Evolutionary conservation across 192 early-diverging fungal genomes (phyloP).

Genomic region (Gryganskiella cystojenkinii): DNA sequence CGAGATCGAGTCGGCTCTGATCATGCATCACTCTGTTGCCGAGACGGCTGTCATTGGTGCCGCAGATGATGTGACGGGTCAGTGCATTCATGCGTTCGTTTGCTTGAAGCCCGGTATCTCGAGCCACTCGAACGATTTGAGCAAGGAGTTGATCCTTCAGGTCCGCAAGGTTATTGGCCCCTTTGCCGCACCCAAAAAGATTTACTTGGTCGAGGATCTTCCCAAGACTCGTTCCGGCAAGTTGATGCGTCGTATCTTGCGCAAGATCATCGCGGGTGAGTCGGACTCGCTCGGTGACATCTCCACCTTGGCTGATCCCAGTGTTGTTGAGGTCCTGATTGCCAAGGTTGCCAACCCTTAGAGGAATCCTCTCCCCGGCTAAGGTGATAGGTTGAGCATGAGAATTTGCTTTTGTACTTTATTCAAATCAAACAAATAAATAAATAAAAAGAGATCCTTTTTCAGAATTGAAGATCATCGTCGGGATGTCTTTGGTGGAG

Average conservation of each 20-base stretch:
- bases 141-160: slow-evolving; percentile 74
- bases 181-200: slow-evolving; percentile 90
- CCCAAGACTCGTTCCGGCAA: slow-evolving; percentile 98
- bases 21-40: slow-evolving; percentile 81
- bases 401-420: too few relatives aligned
- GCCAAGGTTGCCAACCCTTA: slow-evolving; percentile 50
- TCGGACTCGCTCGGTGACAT: slow-evolving; percentile 89
- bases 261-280: slow-evolving; percentile 92
- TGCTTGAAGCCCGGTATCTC: slow-evolving; percentile 75
- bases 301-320: slow-evolving; percentile 87
- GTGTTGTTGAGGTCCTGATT: slow-evolving; percentile 52
- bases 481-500: too few relatives aligned
- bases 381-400: too few relatives aligned
- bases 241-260: slow-evolving; percentile 94
- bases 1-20: slow-evolving; percentile 93
- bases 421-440: too few relatives aligned
- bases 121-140: slow-evolving; percentile 55
- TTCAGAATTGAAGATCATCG: too few relatives aligned
- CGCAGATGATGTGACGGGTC: slow-evolving; percentile 89
- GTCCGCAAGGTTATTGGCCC: slow-evolving; percentile 93
- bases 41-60: slow-evolving; percentile 93
- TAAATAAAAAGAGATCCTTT: too few relatives aligned
- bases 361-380: slow-evolving; percentile 7
- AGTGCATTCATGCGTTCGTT: slow-evolving; percentile 89
- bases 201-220: slow-evolving; percentile 87